phyloP scores from a whole-genome alignment of 805 yeast species.

The Limtongia smithiae region DNA sequence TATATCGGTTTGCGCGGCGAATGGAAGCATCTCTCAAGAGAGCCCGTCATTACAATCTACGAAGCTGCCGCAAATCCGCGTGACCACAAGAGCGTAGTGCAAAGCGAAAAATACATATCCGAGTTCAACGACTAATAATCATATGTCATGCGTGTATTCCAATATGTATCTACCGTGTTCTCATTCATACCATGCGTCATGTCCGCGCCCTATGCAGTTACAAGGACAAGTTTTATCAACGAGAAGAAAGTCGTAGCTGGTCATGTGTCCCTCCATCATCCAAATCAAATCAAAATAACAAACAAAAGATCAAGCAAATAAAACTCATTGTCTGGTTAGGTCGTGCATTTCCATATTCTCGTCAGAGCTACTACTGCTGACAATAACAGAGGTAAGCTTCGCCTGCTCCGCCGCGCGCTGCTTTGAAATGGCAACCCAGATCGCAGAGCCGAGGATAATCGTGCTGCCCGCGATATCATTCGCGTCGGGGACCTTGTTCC shows the following conservation, averaged over 20 bases:
- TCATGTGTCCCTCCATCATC: too few relatives aligned
- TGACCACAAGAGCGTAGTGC: constrained; percentile 59
- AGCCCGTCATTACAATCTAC: constrained; percentile 73
- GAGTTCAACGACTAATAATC: constrained; percentile 2
- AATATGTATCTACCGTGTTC: too few relatives aligned
- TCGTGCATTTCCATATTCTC: not conserved
- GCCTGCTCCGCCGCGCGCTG: constrained; percentile 33
- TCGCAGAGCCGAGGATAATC: constrained; percentile 64
- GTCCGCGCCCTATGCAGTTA: too few relatives aligned
- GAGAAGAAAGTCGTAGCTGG: too few relatives aligned
- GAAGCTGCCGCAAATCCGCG: constrained; percentile 92
- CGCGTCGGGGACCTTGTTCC: constrained; percentile 68
- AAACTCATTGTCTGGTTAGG: not conserved
- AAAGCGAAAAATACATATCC: constrained; percentile 14
- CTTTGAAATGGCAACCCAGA: constrained; percentile 54
- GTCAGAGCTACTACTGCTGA: too few relatives aligned
- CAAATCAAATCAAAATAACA: too few relatives aligned
- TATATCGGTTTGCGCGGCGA: constrained; percentile 76
- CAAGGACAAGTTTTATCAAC: too few relatives aligned
- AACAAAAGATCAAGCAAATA: too few relatives aligned
- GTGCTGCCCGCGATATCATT: constrained; percentile 67
- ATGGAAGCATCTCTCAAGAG: constrained; percentile 44
- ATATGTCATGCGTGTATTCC: too few relatives aligned
- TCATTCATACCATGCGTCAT: too few relatives aligned
- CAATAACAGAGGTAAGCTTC: not conserved